phyloP scores from a whole-genome alignment of 106 monocot species.

The Chionographis japonica region DNA sequence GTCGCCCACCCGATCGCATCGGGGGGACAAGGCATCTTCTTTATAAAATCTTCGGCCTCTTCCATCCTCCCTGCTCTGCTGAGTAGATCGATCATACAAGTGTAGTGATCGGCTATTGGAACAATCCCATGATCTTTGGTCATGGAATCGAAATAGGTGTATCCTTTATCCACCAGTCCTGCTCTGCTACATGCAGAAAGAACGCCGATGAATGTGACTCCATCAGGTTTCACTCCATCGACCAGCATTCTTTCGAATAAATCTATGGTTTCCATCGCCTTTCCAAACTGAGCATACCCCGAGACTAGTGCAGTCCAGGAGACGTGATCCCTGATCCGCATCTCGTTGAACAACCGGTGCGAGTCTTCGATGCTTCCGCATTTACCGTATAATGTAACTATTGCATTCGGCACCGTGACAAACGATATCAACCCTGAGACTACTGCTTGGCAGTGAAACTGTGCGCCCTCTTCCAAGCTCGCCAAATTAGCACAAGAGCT shows the following conservation, averaged over 20 bases:
- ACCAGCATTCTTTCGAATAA: constrained; percentile 67
- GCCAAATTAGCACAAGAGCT: constrained; percentile 82
- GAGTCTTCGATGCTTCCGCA: constrained; percentile 70
- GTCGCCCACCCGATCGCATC: constrained; percentile 80
- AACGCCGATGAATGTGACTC: constrained; percentile 66
- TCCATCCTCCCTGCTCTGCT: constrained; percentile 60
- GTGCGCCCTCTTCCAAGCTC: constrained; percentile 66
- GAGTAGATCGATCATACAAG: constrained; percentile 83
- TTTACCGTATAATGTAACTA: constrained; percentile 74
- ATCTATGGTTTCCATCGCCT: constrained; percentile 55
- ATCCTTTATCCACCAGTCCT: constrained; percentile 69
- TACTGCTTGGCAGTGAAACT: constrained; percentile 58
- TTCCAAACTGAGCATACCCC: constrained; percentile 71
- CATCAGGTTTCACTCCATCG: constrained; percentile 57
- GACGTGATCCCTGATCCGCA: constrained; percentile 52
- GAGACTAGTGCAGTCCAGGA: constrained; percentile 76
- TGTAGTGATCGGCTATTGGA: constrained; percentile 66
- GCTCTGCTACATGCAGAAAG: constrained; percentile 82
- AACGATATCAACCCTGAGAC: constrained; percentile 48
- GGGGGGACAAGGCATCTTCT: constrained; percentile 50
- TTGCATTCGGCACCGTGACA: constrained; percentile 67
- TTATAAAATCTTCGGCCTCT: constrained; percentile 70
- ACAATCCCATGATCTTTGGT: constrained; percentile 33
- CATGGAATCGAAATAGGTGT: constrained; percentile 57
- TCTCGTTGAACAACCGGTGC: constrained; percentile 54